These are phyloP conservation scores for Globisporangium spiculum DNA, from an alignment of 352 stramenopile genomes.

Conservation along the genomic window DNA sequence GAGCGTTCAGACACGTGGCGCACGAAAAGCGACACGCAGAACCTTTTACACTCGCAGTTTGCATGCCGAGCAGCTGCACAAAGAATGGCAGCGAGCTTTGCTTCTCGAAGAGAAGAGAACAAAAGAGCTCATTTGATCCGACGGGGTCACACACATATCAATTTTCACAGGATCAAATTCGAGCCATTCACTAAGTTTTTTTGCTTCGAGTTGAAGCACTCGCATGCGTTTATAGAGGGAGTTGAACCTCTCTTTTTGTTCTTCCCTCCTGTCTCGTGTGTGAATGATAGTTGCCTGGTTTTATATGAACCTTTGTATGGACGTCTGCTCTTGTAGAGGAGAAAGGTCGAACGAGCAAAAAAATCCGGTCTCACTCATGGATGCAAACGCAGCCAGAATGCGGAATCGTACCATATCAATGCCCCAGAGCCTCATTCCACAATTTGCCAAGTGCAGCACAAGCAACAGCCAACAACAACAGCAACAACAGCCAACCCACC, in stretches of 20 bases:
- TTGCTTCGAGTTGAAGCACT: neutral
- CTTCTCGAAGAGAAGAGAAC: too few relatives aligned
- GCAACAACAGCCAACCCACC: neutral
- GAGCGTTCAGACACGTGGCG: too few relatives aligned
- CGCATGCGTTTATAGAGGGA: neutral
- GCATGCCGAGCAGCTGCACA: too few relatives aligned
- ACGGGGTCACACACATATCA: neutral
- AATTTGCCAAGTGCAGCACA: slow-evolving; percentile 8
- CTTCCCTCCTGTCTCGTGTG: too few relatives aligned
- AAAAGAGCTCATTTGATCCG: too few relatives aligned
- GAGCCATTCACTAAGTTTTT: neutral
- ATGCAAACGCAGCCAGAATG: neutral
- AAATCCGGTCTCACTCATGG: neutral
- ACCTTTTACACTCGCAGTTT: too few relatives aligned
- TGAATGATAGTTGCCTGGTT: too few relatives aligned
- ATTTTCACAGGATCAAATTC: neutral
- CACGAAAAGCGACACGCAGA: too few relatives aligned
- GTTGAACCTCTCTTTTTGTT: slow-evolving; percentile 1
- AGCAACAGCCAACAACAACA: slow-evolving; percentile 1
- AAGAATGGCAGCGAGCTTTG: too few relatives aligned
- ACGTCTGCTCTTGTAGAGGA: neutral
- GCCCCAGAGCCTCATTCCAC: slow-evolving; percentile 5
- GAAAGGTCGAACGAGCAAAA: neutral
- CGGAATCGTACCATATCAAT: neutral
- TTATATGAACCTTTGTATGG: neutral